phyloP scores from a whole-genome alignment of 148 eudicot genomes.

The Amaranthus palmeri region DNA sequence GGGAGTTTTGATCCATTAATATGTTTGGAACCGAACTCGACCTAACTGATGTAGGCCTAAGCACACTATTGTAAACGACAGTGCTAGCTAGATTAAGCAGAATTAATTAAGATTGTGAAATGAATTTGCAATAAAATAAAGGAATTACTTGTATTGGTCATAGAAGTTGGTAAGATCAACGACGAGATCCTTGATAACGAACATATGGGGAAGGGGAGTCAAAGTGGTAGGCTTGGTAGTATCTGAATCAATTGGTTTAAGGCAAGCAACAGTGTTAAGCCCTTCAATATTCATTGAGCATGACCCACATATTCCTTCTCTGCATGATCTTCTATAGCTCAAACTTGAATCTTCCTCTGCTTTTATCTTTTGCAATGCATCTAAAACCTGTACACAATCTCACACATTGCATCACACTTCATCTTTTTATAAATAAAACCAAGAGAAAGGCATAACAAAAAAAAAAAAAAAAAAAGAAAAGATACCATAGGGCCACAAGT shows the following conservation, averaged over 20 bases:
- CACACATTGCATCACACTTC: too few species aligned
- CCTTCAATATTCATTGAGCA: constrained; percentile 89
- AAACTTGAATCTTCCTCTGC: constrained; percentile 62
- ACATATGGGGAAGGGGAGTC: constrained; percentile 85
- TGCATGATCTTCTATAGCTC: constrained; percentile 70
- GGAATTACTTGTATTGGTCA: constrained; percentile 68
- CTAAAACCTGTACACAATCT: constrained; percentile 61
- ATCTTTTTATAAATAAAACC: too few species aligned
- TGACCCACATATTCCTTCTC: constrained; percentile 90
- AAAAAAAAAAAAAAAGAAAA: neutral
- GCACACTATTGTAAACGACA: too few species aligned
- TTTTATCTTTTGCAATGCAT: constrained; percentile 72
- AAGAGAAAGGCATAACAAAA: neutral
- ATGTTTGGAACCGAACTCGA: too few species aligned
- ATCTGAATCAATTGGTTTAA: constrained; percentile 65
- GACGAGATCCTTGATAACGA: constrained; percentile 73
- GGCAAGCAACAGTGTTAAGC: constrained; percentile 70
- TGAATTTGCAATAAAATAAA: too few species aligned
- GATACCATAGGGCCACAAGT: constrained; percentile 71
- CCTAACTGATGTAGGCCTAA: too few species aligned
- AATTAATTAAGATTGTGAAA: too few species aligned
- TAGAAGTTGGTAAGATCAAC: constrained; percentile 82
- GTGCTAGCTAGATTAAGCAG: too few species aligned
- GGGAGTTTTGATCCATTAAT: too few species aligned
- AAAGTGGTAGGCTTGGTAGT: constrained; percentile 48